These are phyloP conservation scores for Dothideomycetes sp. DNA, from an alignment of 2,329 filamentous ascomycete species.

Conservation along the genomic window DNA sequence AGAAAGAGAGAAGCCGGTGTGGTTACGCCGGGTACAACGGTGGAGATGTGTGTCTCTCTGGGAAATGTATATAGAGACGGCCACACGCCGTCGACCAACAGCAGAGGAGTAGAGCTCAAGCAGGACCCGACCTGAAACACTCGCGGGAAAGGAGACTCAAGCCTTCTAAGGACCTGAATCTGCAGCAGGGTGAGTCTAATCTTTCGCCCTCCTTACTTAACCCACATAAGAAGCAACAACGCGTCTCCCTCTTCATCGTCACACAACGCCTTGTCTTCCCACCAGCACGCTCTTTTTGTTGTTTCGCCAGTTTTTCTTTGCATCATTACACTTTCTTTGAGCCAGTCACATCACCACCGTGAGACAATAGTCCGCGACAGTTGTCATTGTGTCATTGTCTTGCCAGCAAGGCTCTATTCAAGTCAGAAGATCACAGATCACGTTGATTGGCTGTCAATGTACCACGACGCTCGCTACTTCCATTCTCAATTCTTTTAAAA, in stretches of 20 bases:
- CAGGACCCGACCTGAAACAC: constrained; percentile 7
- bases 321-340: constrained; percentile 7
- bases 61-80: constrained; percentile 4
- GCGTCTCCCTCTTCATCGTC: not conserved
- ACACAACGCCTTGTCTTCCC: constrained; percentile 1
- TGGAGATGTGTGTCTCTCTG: not conserved
- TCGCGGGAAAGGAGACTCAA: constrained; percentile 7
- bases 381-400: constrained; percentile 7
- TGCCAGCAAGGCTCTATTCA: constrained; percentile 4
- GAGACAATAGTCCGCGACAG: constrained; percentile 6
- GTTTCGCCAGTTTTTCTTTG: constrained; percentile 5
- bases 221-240: constrained; percentile 4
- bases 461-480: not conserved
- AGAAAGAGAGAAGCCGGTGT: constrained; percentile 1
- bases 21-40: constrained; percentile 7
- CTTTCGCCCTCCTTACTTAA: constrained; percentile 1
- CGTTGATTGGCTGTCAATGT: not conserved
- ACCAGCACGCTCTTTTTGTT: constrained; percentile 8
- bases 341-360: too few species aligned
- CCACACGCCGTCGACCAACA: constrained; percentile 5
- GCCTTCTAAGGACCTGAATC: constrained; percentile 5
- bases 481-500: not conserved
- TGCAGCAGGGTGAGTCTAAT: constrained; percentile 8
- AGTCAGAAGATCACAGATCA: constrained; percentile 8
- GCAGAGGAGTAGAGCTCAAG: constrained; percentile 8